These are phyloP conservation scores for Kwoniella botswanensis DNA, from an alignment of 768 basidiomycete species.

Conservation along the genomic window DNA sequence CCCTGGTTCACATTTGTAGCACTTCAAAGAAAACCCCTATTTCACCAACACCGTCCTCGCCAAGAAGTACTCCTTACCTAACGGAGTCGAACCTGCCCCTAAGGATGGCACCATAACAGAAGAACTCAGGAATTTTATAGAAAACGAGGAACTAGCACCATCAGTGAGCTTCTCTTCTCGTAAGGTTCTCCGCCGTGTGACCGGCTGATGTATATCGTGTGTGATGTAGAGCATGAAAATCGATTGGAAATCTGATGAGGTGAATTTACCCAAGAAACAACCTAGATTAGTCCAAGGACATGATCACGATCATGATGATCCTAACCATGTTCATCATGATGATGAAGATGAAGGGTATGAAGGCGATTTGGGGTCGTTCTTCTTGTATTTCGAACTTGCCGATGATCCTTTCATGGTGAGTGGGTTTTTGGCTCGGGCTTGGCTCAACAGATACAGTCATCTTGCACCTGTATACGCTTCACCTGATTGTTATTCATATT, in stretches of 20 bases:
- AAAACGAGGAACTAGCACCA: conserved; percentile 31
- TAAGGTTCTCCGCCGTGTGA: too few relatives aligned
- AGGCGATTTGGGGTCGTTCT: conserved; percentile 56
- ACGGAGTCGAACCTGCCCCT: conserved; percentile 25
- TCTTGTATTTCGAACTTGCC: conserved; percentile 49
- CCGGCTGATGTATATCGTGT: neutral
- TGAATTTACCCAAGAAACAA: conserved; percentile 46
- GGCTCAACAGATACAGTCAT: neutral
- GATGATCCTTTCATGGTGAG: conserved; percentile 45
- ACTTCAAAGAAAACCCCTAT: conserved; percentile 58
- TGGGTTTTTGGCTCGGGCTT: neutral
- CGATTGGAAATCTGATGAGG: conserved; percentile 54
- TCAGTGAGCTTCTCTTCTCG: conserved; percentile 27
- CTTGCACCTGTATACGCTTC: neutral
- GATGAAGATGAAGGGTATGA: conserved; percentile 41
- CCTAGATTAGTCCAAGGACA: conserved; percentile 33
- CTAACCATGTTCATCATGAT: conserved; percentile 23
- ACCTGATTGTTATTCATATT: too few relatives aligned
- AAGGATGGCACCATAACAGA: conserved; percentile 39
- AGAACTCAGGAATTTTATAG: conserved; percentile 41
- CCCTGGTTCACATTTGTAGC: conserved; percentile 21
- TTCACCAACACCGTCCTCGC: conserved; percentile 53
- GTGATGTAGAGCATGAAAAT: conserved; percentile 31
- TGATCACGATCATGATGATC: conserved; percentile 22
- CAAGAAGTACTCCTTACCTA: conserved; percentile 48